These are phyloP conservation scores for Aspergillus candidus DNA, from an alignment of 2,329 filamentous ascomycete genomes.

Conservation along the genomic window DNA sequence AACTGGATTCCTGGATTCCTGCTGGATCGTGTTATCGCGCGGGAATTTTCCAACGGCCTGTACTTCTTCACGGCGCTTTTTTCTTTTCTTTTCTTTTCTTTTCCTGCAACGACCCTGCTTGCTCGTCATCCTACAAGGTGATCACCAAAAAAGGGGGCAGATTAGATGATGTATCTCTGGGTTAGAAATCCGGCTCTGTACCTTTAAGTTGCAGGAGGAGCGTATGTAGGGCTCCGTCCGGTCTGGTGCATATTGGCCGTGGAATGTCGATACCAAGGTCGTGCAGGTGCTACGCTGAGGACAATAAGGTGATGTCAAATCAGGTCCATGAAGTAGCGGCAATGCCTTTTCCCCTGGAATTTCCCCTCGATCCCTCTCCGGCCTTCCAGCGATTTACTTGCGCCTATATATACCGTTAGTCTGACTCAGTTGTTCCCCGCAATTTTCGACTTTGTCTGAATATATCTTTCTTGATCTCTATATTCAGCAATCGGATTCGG, in stretches of 20 bases:
- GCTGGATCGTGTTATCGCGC: too few species aligned
- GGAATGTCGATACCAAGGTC: conserved; percentile 13
- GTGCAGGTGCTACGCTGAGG: conserved; percentile 11
- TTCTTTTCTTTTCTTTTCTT: too few species aligned
- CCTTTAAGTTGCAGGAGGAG: too few species aligned
- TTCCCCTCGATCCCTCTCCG: conserved; percentile 4
- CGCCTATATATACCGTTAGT: conserved; percentile 9
- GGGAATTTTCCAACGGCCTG: too few species aligned
- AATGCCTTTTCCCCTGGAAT: conserved; percentile 3
- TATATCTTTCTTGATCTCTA: conserved; percentile 1
- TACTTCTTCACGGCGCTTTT: too few species aligned
- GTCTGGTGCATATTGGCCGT: conserved; percentile 5
- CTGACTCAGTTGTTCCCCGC: neutral
- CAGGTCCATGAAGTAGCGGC: conserved; percentile 3
- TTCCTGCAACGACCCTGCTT: too few species aligned
- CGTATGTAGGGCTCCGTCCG: too few species aligned
- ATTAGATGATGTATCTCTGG: too few species aligned
- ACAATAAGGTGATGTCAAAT: conserved; percentile 15
- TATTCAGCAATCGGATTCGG: conserved; percentile 1
- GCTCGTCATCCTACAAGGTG: too few species aligned
- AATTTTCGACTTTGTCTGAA: neutral
- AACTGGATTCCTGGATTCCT: too few species aligned
- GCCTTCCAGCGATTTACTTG: neutral
- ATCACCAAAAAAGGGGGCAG: too few species aligned
- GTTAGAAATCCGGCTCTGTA: neutral